Percentiles rank a stretch among this genome's conserved stretches.
phyloP scores from a whole-genome alignment of 805 yeast genomes.

The Candida awuae region DNA sequence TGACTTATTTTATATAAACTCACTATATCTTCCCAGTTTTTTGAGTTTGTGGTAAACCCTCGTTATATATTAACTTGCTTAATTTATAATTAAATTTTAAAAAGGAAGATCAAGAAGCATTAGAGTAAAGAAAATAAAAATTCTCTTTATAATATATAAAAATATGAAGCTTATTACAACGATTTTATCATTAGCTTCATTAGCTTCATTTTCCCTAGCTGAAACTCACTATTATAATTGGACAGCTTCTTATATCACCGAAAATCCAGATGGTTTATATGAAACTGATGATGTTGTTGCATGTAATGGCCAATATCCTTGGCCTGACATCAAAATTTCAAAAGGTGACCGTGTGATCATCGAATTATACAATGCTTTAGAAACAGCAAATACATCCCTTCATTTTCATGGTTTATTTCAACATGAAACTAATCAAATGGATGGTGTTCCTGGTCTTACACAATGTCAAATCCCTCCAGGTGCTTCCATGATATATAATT shows the following conservation, averaged over 20 bases:
- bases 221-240: conserved; percentile 54
- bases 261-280: conserved; percentile 45
- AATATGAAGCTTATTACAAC: conserved; percentile 5
- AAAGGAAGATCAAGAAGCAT: no score
- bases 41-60: no score
- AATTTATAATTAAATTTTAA: no score
- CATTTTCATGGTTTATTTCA: conserved; percentile 95
- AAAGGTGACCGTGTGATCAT: conserved; percentile 74
- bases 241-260: conserved; percentile 58
- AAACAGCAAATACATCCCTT: conserved; percentile 59
- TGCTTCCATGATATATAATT: conserved; percentile 66
- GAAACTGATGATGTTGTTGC: conserved; percentile 38
- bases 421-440: conserved; percentile 68
- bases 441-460: conserved; percentile 81
- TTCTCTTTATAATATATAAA: not conserved
- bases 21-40: no score
- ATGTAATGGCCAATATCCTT: conserved; percentile 59
- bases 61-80: no score
- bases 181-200: conserved; percentile 1
- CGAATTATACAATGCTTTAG: conserved; percentile 68
- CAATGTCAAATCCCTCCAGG: conserved; percentile 93
- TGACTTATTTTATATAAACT: no score
- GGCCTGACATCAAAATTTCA: conserved; percentile 73
- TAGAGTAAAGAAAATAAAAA: no score
- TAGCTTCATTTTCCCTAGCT: conserved; percentile 3